Conservation (phyloP, 345 rosid species). For the Capsella bursapastoris region DNA sequence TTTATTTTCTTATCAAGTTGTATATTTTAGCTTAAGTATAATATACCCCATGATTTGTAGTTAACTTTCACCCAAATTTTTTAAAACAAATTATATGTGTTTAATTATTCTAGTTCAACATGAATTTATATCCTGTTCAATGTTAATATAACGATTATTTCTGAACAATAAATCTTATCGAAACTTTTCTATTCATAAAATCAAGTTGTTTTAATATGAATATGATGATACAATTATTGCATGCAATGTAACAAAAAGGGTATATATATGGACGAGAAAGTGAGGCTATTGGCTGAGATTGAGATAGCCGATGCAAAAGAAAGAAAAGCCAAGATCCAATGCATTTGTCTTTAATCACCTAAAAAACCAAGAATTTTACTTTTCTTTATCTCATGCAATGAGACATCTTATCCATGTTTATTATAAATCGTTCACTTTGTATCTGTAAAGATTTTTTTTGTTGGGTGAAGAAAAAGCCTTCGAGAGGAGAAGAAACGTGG, state of each 20-base stretch:
- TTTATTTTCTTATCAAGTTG: not conserved
- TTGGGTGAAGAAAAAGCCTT: conserved; percentile 19
- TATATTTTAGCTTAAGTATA: conserved; percentile 4
- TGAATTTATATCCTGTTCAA: no score
- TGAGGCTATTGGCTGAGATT: conserved; percentile 21
- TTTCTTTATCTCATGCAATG: conserved; percentile 29
- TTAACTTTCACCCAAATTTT: not conserved
- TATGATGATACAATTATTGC: not conserved
- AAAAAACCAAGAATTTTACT: conserved; percentile 20
- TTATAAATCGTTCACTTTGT: conserved; percentile 19
- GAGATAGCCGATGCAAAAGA: conserved; percentile 6
- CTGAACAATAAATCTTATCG: not conserved
- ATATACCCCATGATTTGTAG: not conserved
- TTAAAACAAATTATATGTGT: no score
- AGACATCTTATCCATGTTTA: conserved; percentile 32
- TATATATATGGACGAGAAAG: not conserved
- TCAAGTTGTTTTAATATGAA: not conserved
- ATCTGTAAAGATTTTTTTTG: conserved; percentile 33
- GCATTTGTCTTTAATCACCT: conserved; percentile 24
- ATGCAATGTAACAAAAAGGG: conserved; percentile 2
- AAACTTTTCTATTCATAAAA: not conserved
- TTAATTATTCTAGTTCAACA: no score
- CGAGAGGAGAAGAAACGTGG: conserved; percentile 33
- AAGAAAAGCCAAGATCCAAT: conserved; percentile 3
- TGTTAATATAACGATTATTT: no score